These are phyloP conservation scores for Coemansia sp. DNA, from an alignment of 192 early-diverging fungal genomes.

Conservation along the genomic window DNA sequence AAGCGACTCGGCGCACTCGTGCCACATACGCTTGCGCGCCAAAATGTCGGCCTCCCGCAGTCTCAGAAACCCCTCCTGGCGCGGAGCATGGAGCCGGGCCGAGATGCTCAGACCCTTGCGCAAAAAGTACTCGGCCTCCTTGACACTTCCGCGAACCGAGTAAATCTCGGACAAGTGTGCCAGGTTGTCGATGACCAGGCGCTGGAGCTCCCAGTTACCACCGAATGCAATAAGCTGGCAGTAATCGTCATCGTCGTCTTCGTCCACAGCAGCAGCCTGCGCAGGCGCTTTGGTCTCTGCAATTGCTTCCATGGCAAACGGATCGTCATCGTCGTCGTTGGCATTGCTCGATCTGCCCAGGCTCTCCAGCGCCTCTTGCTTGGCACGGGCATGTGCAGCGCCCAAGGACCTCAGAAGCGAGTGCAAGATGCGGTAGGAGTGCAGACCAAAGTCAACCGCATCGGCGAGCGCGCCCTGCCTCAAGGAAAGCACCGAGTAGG, in stretches of 20 bases:
- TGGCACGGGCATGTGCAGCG: constrained; percentile 6
- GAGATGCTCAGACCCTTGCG: constrained; percentile 29
- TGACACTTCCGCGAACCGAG: constrained; percentile 44
- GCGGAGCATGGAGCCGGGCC: constrained; percentile 21
- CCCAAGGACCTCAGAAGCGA: constrained; percentile 34
- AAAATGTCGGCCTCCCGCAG: constrained; percentile 27
- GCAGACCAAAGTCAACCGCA: constrained; percentile 39
- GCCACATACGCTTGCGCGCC: constrained; percentile 36
- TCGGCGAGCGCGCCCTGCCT: constrained; percentile 44
- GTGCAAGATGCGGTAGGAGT: constrained; percentile 46
- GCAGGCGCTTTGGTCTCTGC: not conserved
- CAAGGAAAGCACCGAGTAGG: constrained; percentile 35
- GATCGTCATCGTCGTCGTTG: constrained; percentile 25
- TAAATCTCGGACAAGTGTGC: constrained; percentile 34
- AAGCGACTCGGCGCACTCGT: constrained; percentile 23
- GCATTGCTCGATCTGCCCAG: not conserved
- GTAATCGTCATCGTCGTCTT: constrained; percentile 5
- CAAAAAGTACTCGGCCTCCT: constrained; percentile 50
- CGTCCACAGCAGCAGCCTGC: not conserved
- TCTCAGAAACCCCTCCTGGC: constrained; percentile 17
- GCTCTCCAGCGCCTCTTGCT: not conserved
- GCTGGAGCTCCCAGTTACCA: constrained; percentile 51
- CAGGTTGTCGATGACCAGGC: constrained; percentile 35
- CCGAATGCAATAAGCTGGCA: constrained; percentile 27
- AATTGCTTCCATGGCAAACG: constrained; percentile 27